Base-by-base conservation (phyloP, 495 filamentous ascomycete genomes). In the Darksidea phi region DNA sequence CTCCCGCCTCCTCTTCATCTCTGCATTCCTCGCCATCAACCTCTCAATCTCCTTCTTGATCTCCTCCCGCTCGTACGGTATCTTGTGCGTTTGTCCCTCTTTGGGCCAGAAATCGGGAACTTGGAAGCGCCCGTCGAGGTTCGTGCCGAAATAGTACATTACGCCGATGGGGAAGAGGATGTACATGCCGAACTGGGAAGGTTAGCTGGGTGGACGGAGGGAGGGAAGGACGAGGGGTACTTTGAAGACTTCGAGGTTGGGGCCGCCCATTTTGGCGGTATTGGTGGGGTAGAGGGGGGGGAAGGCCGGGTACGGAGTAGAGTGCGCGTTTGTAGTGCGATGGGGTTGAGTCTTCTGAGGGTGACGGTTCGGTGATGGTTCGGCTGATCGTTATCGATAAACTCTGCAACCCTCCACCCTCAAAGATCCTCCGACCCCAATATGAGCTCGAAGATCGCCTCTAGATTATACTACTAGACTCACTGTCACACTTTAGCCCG, bases 121-220 rank as follows among this genome's bases (percentile, higher is more conserved):
- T 45, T 80, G 70, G 79, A 99, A 99, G 59, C 88, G 87, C 54
- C 85, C 82, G 75, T 99, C 94, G 62, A 99, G 89, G 74, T 99
- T 99, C 43, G 91, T 96, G 72, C 94, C 94, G 79, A 97, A 98
- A 78, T 98, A 98, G 80, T 96, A 98, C 94, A 98, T 98, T 79
- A 94, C 89, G 62, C 88, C 91, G 67, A 98, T 97, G 21, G 94
- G 94, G 77, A 98, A 97, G 80, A 97, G 86, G 76, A 98, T 87
- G 78, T 97, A 98, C 82, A 93, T 88, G 77, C 92, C 91, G 77
- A 97, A 97, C 92, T 97, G 17, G 11, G 58, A 24, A 24, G 26
- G 42, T 52, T 15, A n/a, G 53, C 66, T 45, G 21, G 52, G 49
- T 48, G 56, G 49, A 45, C 48, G 43, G 59, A 20, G 51, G 34